A percentile compares a stretch with the other conserved stretches of the same genome.
These are phyloP conservation scores for Stephanodiscus minutulus DNA, from an alignment of 108 stramenopile species.

Conservation along the genomic window DNA sequence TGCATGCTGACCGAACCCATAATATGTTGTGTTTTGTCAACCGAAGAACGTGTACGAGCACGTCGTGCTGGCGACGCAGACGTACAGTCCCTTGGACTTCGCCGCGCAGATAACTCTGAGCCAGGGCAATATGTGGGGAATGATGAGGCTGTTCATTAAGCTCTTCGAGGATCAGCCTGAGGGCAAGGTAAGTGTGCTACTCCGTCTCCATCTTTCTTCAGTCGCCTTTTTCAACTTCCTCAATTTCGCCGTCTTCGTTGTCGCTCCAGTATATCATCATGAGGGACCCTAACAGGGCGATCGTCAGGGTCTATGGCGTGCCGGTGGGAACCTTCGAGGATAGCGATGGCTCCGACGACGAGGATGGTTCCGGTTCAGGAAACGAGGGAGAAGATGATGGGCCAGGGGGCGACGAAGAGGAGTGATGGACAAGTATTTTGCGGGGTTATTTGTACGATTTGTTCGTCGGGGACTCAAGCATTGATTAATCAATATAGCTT, in stretches of 20 bases:
- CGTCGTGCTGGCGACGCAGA: conserved; percentile 92
- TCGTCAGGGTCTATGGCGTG: conserved; percentile 92
- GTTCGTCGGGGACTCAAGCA: not conserved
- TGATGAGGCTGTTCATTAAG: conserved; percentile 94
- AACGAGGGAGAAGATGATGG: conserved; percentile 30
- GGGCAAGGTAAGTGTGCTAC: too few species aligned
- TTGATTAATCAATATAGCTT: too few species aligned
- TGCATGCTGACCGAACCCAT: too few species aligned
- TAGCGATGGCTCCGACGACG: conserved; percentile 71
- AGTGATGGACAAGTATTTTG: conserved; percentile 17
- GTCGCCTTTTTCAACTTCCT: too few species aligned
- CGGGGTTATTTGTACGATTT: not conserved
- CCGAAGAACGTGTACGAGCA: conserved; percentile 93
- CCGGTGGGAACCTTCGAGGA: conserved; percentile 92
- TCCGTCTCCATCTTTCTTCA: too few species aligned
- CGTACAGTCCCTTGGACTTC: conserved; percentile 96
- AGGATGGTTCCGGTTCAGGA: not conserved
- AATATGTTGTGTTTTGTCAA: too few species aligned
- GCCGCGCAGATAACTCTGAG: conserved; percentile 94
- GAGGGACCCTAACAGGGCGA: conserved; percentile 96
- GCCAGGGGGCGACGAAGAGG: conserved; percentile 10
- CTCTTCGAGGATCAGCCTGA: conserved; percentile 84
- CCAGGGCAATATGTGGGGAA: conserved; percentile 97
- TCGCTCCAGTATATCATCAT: conserved; percentile 97
- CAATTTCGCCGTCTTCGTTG: too few species aligned